These are phyloP conservation scores for Calcarisporium arbuscula DNA, from an alignment of 2,329 filamentous ascomycete species.

Conservation along the genomic window DNA sequence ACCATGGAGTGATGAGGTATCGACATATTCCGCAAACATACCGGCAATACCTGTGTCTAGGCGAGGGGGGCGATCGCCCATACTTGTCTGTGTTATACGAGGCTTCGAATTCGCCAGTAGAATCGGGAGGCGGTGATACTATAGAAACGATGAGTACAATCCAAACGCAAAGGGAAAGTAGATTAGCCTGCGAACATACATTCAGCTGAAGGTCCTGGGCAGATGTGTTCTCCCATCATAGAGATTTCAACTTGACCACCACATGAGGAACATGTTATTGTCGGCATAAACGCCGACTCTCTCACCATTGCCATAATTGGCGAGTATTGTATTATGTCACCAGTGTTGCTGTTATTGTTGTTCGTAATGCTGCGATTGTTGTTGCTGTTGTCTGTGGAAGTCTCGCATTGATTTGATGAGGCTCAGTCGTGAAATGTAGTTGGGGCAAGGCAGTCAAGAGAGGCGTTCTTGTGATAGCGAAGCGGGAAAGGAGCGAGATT, in stretches of 20 bases:
- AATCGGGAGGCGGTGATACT: constrained; percentile 34
- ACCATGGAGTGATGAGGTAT: background rate
- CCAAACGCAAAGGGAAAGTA: background rate
- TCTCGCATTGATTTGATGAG: too few species aligned
- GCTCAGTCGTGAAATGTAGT: too few species aligned
- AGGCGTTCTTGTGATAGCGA: too few species aligned
- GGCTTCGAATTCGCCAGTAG: constrained; percentile 19
- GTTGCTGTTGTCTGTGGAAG: too few species aligned
- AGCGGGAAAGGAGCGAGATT: too few species aligned
- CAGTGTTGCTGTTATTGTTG: too few species aligned
- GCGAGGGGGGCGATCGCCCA: constrained; percentile 35
- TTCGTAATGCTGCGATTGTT: too few species aligned
- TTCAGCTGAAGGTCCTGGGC: constrained; percentile 44
- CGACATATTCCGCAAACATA: constrained; percentile 31
- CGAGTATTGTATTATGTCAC: too few species aligned
- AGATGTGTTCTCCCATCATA: constrained; percentile 80
- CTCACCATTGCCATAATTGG: constrained; percentile 44
- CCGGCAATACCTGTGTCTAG: constrained; percentile 49
- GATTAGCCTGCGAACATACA: constrained; percentile 31
- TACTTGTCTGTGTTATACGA: constrained; percentile 27
- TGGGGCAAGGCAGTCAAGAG: too few species aligned
- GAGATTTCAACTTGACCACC: constrained; percentile 73
- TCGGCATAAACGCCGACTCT: constrained; percentile 67
- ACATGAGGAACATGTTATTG: constrained; percentile 84
- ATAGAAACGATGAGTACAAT: constrained; percentile 4